A percentile compares a stretch with the other conserved stretches of the same genome.
Evolutionary conservation across 2,329 filamentous ascomycete species (phyloP).

Genomic region (Cylindrodendrum hubeiense): DNA sequence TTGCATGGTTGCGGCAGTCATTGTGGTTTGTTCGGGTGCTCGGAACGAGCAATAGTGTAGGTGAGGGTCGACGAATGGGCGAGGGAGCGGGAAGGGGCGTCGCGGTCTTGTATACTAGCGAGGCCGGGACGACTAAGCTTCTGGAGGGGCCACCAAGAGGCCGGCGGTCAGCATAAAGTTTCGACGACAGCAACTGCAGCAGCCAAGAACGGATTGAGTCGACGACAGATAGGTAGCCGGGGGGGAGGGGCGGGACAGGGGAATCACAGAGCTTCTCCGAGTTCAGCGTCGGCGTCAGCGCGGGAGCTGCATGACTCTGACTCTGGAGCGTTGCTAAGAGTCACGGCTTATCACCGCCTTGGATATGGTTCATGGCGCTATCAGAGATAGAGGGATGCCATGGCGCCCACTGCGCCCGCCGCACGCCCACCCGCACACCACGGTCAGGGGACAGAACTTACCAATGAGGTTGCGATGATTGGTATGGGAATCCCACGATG

Average conservation of each 20-base stretch:
- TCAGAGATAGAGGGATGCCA: constrained; percentile 34
- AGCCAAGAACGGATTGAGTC: constrained; percentile 16
- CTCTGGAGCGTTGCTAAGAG: constrained; percentile 17
- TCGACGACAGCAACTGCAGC: constrained; percentile 24
- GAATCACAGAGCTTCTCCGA: constrained; percentile 22
- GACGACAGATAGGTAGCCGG: constrained; percentile 13
- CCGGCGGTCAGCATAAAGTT: constrained; percentile 43
- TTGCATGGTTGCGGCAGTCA: constrained; percentile 65
- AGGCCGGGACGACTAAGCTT: constrained; percentile 27
- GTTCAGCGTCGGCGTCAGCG: constrained; percentile 14
- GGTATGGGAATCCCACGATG: constrained; percentile 30
- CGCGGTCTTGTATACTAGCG: constrained; percentile 29
- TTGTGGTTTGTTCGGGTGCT: constrained; percentile 46
- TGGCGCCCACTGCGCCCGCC: constrained; percentile 41
- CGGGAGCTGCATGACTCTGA: constrained; percentile 19
- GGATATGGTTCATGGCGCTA: constrained; percentile 23
- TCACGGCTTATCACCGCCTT: constrained; percentile 22
- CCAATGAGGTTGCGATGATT: constrained; percentile 42
- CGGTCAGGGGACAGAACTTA: constrained; percentile 37
- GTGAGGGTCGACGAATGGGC: constrained; percentile 11
- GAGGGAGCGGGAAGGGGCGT: constrained; percentile 26
- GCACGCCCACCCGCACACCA: constrained; percentile 38
- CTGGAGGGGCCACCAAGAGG: constrained; percentile 35
- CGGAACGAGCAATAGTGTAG: constrained; percentile 29
- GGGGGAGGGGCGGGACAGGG: constrained; percentile 25